A percentile compares a stretch with the other conserved stretches of the same genome.
phyloP scores from a whole-genome alignment of 441 rosid species.

The Viola pubescens region DNA sequence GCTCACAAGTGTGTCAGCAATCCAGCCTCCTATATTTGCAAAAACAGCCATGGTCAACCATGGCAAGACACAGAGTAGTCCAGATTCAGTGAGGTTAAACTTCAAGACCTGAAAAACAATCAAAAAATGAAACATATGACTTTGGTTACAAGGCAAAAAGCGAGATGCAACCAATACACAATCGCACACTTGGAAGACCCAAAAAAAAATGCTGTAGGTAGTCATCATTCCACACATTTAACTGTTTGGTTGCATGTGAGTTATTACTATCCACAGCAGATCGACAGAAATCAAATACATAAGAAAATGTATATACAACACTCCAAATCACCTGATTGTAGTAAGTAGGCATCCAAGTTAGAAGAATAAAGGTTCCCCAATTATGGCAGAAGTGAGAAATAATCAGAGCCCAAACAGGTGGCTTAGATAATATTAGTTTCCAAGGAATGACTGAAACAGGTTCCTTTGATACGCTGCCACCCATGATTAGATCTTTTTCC shows the following conservation, averaged over 20 bases:
- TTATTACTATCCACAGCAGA: neutral
- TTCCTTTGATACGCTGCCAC: constrained; percentile 59
- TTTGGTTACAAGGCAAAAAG: no score
- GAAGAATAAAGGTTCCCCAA: constrained; percentile 95
- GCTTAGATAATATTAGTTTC: constrained; percentile 82
- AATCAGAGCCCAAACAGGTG: constrained; percentile 98
- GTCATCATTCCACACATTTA: no score
- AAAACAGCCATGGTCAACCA: constrained; percentile 96
- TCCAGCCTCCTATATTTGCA: constrained; percentile 97
- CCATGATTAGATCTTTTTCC: constrained; percentile 60
- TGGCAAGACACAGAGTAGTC: constrained; percentile 89
- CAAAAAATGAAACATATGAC: neutral
- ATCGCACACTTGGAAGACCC: neutral
- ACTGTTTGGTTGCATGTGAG: constrained; percentile 3
- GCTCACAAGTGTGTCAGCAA: constrained; percentile 94
- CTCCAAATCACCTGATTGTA: constrained; percentile 70
- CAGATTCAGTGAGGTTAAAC: constrained; percentile 98
- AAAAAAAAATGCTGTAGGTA: neutral
- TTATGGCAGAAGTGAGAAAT: constrained; percentile 96
- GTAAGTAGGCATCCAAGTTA: constrained; percentile 99
- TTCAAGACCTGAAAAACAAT: constrained; percentile 64
- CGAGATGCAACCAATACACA: neutral
- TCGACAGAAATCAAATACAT: constrained; percentile 5
- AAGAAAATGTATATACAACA: neutral
- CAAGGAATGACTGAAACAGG: constrained; percentile 89